Conservation (phyloP, 371 early-diverging fungal genomes). For the Caulochytrium protostelioides region DNA sequence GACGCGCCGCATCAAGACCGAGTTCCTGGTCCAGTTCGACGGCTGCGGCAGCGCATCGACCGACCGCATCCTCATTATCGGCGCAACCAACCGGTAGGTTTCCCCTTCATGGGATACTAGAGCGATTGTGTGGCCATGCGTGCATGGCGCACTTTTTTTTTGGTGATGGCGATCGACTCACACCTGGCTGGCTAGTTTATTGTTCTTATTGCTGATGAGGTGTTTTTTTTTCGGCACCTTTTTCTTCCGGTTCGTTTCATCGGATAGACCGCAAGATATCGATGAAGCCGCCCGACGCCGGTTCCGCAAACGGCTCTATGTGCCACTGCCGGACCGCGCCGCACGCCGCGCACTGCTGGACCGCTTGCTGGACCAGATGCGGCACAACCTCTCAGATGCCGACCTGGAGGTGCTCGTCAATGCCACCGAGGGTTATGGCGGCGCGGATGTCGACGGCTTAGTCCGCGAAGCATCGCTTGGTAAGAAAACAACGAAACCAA, state of each 20-base stretch:
- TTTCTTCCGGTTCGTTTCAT: not conserved
- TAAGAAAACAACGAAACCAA: too few species aligned
- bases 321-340: constrained; percentile 59
- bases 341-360: constrained; percentile 45
- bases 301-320: constrained; percentile 39
- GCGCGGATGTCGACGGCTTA: constrained; percentile 79
- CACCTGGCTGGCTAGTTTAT: constrained; percentile 6
- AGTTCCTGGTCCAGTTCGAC: constrained; percentile 49
- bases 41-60: constrained; percentile 48
- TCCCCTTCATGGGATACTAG: too few species aligned
- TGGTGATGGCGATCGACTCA: constrained; percentile 11
- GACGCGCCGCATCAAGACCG: constrained; percentile 70
- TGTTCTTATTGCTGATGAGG: not conserved
- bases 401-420: constrained; percentile 36
- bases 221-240: not conserved
- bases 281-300: constrained; percentile 65
- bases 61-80: constrained; percentile 65
- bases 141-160: too few species aligned
- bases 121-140: too few species aligned
- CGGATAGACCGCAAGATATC: constrained; percentile 58
- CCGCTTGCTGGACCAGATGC: constrained; percentile 32
- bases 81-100: constrained; percentile 33
- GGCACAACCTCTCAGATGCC: constrained; percentile 28
- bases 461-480: constrained; percentile 72
- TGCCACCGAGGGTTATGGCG: constrained; percentile 41